Percentiles rank a stretch among this genome's conserved stretches.
Evolutionary conservation across 2,329 filamentous ascomycete species (phyloP).

Genomic region (Xylaria sp.): DNA sequence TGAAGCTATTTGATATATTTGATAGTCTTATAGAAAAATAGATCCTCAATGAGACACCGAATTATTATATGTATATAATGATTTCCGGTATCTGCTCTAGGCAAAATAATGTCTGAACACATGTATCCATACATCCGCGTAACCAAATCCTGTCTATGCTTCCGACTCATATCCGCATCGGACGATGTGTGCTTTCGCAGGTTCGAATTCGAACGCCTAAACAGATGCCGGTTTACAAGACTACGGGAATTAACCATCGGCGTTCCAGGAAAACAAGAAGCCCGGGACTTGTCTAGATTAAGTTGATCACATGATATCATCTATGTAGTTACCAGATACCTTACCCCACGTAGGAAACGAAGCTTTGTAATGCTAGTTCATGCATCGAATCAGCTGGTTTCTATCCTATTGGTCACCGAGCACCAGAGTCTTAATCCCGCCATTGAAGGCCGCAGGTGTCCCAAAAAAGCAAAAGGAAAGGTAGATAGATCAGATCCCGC

Average conservation of each 20-base stretch:
- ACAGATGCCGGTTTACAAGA: background rate
- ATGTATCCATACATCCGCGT: background rate
- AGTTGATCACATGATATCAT: slow-evolving; percentile 1
- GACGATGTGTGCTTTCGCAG: background rate
- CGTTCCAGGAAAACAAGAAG: background rate
- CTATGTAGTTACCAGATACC: background rate
- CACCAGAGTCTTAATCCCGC: slow-evolving; percentile 3
- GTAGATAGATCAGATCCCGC: slow-evolving; percentile 16
- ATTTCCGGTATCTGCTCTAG: slow-evolving; percentile 4
- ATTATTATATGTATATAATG: background rate
- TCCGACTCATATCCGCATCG: background rate
- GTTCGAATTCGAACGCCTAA: background rate
- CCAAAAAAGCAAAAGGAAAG: slow-evolving; percentile 19
- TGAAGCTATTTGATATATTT: background rate
- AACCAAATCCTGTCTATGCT: background rate
- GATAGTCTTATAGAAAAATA: background rate
- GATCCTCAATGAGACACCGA: background rate
- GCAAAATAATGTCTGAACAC: background rate
- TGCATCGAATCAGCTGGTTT: background rate
- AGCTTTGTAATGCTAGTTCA: slow-evolving; percentile 11
- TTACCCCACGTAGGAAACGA: slow-evolving; percentile 4
- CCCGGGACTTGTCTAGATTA: background rate
- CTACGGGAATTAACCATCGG: background rate
- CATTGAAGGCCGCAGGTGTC: slow-evolving; percentile 6
- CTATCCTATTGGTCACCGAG: background rate